phyloP scores from a whole-genome alignment of 768 basidiomycete genomes.

The Pleurotus citrinopileatus region DNA sequence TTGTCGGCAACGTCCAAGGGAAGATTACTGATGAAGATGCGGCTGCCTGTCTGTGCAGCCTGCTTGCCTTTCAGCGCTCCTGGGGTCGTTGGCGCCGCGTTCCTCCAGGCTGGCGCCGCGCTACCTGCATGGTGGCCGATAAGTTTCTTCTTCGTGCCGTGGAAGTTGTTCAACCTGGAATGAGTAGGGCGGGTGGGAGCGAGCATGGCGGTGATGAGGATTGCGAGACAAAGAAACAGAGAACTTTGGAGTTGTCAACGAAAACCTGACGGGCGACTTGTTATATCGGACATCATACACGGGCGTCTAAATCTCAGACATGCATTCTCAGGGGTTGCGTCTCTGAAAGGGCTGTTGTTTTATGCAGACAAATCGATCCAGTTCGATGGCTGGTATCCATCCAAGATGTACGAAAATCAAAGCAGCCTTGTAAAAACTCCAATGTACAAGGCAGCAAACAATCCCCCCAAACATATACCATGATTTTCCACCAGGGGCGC shows the following conservation, averaged over 20 bases:
- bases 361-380: too few species aligned
- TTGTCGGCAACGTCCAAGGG: constrained; percentile 67
- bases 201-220: neutral
- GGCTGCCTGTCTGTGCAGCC: constrained; percentile 42
- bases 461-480: too few species aligned
- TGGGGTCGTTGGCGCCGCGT: constrained; percentile 21
- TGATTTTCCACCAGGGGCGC: neutral
- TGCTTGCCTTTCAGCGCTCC: constrained; percentile 28
- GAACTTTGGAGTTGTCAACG: too few species aligned
- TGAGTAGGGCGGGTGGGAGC: constrained; percentile 17
- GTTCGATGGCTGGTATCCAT: too few species aligned
- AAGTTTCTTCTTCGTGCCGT: constrained; percentile 51
- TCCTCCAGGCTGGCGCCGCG: constrained; percentile 62
- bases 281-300: too few species aligned
- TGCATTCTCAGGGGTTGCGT: too few species aligned
- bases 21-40: constrained; percentile 62
- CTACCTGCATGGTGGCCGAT: constrained; percentile 56
- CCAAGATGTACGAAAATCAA: too few species aligned
- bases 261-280: too few species aligned
- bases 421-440: too few species aligned
- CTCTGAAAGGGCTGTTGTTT: too few species aligned
- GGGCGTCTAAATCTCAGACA: too few species aligned
- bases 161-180: constrained; percentile 43
- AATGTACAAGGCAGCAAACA: too few species aligned
- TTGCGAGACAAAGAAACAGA: constrained; percentile 1